Conservation (phyloP, 202 grass and related monocot genomes). For the Schoenoplectus tabernaemontani region DNA sequence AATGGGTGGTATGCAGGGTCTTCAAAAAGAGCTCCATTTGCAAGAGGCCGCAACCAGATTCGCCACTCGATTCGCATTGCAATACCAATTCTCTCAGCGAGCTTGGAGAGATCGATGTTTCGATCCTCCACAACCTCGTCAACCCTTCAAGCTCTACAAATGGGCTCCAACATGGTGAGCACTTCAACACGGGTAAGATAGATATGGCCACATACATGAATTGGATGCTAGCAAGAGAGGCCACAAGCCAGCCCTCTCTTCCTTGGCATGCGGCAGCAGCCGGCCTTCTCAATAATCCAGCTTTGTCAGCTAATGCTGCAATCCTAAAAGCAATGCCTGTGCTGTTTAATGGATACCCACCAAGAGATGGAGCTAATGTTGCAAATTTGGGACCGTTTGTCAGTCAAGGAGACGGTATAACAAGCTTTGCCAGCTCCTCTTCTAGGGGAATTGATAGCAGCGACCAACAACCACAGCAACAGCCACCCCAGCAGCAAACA, state of each 20-base stretch:
- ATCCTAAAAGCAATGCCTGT: conserved; percentile 30
- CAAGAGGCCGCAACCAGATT: conserved; percentile 25
- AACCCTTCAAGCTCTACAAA: conserved; percentile 17
- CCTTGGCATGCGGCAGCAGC: conserved; percentile 17
- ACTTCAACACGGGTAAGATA: background rate
- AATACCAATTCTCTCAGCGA: conserved; percentile 30
- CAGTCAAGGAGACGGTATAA: conserved; percentile 19
- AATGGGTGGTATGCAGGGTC: conserved; percentile 47
- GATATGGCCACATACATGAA: conserved; percentile 29
- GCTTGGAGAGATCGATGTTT: conserved; percentile 38
- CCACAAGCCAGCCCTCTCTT: conserved; percentile 23
- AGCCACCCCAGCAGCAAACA: conserved; percentile 13
- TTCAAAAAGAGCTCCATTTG: conserved; percentile 38
- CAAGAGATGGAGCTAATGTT: background rate
- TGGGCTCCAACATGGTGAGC: conserved; percentile 12
- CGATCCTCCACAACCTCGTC: conserved; percentile 32
- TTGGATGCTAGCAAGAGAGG: conserved; percentile 32
- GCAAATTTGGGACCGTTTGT: conserved; percentile 21
- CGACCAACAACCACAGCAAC: conserved; percentile 25
- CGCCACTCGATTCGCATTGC: conserved; percentile 34
- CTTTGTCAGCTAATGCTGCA: conserved; percentile 15
- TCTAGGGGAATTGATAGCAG: conserved; percentile 16
- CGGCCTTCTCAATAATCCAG: conserved; percentile 10
- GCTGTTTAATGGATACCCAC: conserved; percentile 12
- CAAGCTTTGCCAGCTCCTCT: conserved; percentile 31